Conservation (phyloP, 2,329 filamentous ascomycete genomes). For the Fusarium euwallaceae region DNA sequence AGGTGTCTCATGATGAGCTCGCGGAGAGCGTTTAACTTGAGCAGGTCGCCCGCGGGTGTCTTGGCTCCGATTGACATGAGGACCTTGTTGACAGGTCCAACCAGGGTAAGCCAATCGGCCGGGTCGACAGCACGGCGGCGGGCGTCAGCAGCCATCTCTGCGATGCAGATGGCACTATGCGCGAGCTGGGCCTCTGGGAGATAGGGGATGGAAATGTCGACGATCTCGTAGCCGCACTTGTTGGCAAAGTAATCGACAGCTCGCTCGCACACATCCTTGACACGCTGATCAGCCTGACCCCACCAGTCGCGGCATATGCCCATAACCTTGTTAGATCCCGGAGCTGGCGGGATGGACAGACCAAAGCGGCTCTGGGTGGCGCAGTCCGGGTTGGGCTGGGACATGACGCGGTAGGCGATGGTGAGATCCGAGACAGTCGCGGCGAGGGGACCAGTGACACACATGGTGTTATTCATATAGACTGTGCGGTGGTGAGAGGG, state of each 20-base stretch:
- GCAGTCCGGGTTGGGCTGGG: conserved; percentile 76
- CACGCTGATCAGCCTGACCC: conserved; percentile 67
- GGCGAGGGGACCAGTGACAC: conserved; percentile 81
- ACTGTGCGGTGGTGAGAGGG: conserved; percentile 79
- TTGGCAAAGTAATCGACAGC: conserved; percentile 71
- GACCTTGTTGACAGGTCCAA: conserved; percentile 78
- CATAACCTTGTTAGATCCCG: conserved; percentile 69
- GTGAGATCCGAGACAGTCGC: conserved; percentile 82
- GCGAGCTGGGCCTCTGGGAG: conserved; percentile 80
- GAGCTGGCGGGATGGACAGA: conserved; percentile 62
- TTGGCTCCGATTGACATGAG: conserved; percentile 74
- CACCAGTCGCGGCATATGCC: conserved; percentile 74
- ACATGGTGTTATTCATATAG: conserved; percentile 65
- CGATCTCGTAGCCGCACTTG: conserved; percentile 61
- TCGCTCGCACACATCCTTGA: conserved; percentile 71
- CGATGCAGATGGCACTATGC: conserved; percentile 82
- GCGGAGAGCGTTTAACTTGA: conserved; percentile 80
- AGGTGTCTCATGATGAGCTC: conserved; percentile 84
- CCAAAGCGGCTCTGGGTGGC: conserved; percentile 73
- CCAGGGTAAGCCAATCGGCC: conserved; percentile 63
- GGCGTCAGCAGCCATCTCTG: conserved; percentile 71
- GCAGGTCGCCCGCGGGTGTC: conserved; percentile 76
- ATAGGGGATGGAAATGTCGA: conserved; percentile 75
- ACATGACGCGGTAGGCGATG: conserved; percentile 85
- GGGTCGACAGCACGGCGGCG: conserved; percentile 59